A percentile compares a stretch with the other conserved stretches of the same genome.
phyloP scores from a whole-genome alignment of 2,329 filamentous ascomycete species.

The Aspergillus sp. region DNA sequence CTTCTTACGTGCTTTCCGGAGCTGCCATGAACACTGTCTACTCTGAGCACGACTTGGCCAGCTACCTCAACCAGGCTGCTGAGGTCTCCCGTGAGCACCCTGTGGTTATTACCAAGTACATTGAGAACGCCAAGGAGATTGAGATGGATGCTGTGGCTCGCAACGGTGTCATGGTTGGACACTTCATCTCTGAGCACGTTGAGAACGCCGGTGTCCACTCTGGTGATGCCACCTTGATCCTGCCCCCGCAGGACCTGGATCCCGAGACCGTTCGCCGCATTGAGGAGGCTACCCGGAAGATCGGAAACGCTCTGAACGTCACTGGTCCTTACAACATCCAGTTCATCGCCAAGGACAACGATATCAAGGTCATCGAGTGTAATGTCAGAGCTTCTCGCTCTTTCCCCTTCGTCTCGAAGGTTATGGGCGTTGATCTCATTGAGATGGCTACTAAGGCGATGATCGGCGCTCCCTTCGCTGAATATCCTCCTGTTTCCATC shows the following conservation, averaged over 20 bases:
- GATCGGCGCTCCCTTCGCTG: conserved; percentile 76
- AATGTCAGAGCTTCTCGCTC: conserved; percentile 95
- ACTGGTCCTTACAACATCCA: conserved; percentile 99
- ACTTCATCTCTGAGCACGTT: conserved; percentile 98
- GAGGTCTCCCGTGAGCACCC: conserved; percentile 95
- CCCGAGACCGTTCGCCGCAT: conserved; percentile 86
- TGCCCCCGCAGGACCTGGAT: conserved; percentile 91
- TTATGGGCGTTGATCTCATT: conserved; percentile 96
- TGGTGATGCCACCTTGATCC: conserved; percentile 91
- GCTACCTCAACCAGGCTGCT: conserved; percentile 84
- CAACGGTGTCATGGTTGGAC: conserved; percentile 84
- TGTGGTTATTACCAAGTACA: conserved; percentile 99
- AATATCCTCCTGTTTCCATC: conserved; percentile 77
- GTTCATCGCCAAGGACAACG: conserved; percentile 99
- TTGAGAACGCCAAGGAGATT: conserved; percentile 98
- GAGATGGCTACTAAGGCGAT: conserved; percentile 99
- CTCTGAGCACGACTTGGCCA: conserved; percentile 87
- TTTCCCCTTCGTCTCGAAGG: conserved; percentile 97
- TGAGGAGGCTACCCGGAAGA: conserved; percentile 92
- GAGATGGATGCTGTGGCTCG: conserved; percentile 98
- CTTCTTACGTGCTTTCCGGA: conserved; percentile 94
- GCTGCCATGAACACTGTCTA: conserved; percentile 99
- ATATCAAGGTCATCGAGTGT: conserved; percentile 99
- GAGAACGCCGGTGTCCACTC: conserved; percentile 99
- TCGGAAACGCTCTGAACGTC: conserved; percentile 88